phyloP scores from a whole-genome alignment of 345 rosid species.

The Brassica carinata region DNA sequence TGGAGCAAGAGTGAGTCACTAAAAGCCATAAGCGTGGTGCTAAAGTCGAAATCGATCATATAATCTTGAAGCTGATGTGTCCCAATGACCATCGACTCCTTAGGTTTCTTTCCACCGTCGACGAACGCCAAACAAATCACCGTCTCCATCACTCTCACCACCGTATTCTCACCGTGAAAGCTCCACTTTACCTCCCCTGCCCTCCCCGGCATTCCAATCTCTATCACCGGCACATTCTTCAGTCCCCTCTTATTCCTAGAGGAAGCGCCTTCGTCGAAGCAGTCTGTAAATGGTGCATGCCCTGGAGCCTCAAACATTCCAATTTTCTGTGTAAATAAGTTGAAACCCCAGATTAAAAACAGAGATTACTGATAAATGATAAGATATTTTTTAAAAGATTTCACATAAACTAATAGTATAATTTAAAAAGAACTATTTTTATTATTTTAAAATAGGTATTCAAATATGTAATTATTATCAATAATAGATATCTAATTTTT shows the following conservation, averaged over 20 bases:
- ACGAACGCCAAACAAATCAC: constrained; percentile 37
- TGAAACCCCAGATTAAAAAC: not conserved
- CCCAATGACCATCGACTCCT: constrained; percentile 20
- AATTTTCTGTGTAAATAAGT: not conserved
- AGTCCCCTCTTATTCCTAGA: not conserved
- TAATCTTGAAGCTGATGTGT: constrained; percentile 36
- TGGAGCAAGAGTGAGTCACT: constrained; percentile 38
- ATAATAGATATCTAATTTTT: too few relatives aligned
- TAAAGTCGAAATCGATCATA: constrained; percentile 32
- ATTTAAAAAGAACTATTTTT: too few relatives aligned
- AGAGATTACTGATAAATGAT: not conserved
- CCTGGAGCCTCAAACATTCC: not conserved
- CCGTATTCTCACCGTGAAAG: constrained; percentile 22
- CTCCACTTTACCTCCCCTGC: constrained; percentile 23
- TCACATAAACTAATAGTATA: too few relatives aligned
- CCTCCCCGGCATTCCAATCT: constrained; percentile 18
- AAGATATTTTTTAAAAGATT: too few relatives aligned
- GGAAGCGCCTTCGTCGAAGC: constrained; percentile 7
- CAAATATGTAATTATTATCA: too few relatives aligned
- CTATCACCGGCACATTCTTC: constrained; percentile 19
- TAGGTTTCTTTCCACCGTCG: constrained; percentile 19
- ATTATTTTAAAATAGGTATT: too few relatives aligned
- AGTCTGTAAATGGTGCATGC: constrained; percentile 9
- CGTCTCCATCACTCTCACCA: constrained; percentile 19
- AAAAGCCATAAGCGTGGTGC: constrained; percentile 26